These are phyloP conservation scores for Trichoderma sp. DNA, from an alignment of 2,329 filamentous ascomycete genomes.

Conservation along the genomic window DNA sequence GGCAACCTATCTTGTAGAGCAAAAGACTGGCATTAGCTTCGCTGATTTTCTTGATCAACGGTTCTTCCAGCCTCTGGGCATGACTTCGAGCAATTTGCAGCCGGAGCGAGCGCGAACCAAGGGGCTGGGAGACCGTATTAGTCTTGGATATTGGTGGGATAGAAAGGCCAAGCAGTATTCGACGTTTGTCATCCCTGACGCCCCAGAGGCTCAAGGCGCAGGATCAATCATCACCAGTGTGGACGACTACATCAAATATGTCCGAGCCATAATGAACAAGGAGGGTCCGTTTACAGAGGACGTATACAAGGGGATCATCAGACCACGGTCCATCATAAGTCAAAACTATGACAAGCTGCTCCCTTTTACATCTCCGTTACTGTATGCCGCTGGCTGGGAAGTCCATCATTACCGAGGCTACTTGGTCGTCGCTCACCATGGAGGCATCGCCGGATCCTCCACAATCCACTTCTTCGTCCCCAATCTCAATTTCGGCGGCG, in stretches of 20 bases:
- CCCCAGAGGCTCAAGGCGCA: slow-evolving; percentile 32
- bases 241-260: slow-evolving; percentile 32
- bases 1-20: slow-evolving; percentile 28
- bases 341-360: slow-evolving; percentile 19
- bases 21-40: slow-evolving; percentile 22
- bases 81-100: slow-evolving; percentile 30
- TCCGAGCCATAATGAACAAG: slow-evolving; percentile 29
- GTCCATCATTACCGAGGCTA: slow-evolving; percentile 25
- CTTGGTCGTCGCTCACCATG: slow-evolving; percentile 29
- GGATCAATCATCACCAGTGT: slow-evolving; percentile 31
- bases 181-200: slow-evolving; percentile 16
- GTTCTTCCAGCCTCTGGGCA: slow-evolving; percentile 29
- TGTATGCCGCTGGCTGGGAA: slow-evolving; percentile 29
- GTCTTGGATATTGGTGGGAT: slow-evolving; percentile 25
- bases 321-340: slow-evolving; percentile 23
- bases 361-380: slow-evolving; percentile 12
- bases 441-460: slow-evolving; percentile 27
- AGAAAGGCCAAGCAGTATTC: slow-evolving; percentile 6
- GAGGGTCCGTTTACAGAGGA: slow-evolving; percentile 27
- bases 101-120: slow-evolving; percentile 22
- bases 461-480: slow-evolving; percentile 32
- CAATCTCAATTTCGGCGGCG: slow-evolving; percentile 27
- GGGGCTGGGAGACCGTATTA: slow-evolving; percentile 25
- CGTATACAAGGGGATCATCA: slow-evolving; percentile 27
- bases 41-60: slow-evolving; percentile 25